Percentiles rank a stretch among this genome's conserved stretches.
Evolutionary conservation across 306 rosid genomes (phyloP).

Genomic region (Pterocarpus santalinus): DNA sequence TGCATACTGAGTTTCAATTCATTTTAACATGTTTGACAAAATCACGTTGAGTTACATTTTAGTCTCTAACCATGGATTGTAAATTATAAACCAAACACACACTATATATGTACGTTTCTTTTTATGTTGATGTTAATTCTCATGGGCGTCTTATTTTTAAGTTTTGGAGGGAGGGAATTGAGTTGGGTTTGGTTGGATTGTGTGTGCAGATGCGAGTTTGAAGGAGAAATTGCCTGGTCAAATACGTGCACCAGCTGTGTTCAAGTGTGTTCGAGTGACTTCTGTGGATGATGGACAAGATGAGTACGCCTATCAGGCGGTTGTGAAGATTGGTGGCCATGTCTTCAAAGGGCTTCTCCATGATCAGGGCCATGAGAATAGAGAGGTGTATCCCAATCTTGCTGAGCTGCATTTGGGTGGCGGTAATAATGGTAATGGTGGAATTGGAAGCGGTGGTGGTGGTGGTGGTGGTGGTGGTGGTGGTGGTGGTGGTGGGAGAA

Average conservation of each 20-base stretch:
- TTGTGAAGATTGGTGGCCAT: conserved; percentile 86
- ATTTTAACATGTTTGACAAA: too few species aligned
- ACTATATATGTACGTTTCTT: too few species aligned
- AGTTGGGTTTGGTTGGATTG: conserved; percentile 2
- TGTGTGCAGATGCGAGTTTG: conserved; percentile 66
- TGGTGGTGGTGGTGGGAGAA: conserved; percentile 50
- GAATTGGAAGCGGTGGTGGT: not conserved
- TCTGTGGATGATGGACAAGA: conserved; percentile 86
- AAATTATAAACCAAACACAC: too few species aligned
- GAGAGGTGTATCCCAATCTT: conserved; percentile 71
- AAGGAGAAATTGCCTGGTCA: conserved; percentile 80
- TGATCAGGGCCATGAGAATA: conserved; percentile 77
- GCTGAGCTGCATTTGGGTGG: conserved; percentile 88
- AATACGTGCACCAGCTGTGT: conserved; percentile 84
- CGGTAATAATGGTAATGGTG: conserved; percentile 7
- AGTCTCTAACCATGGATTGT: too few species aligned
- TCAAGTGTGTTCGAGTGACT: conserved; percentile 94
- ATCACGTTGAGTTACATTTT: too few species aligned
- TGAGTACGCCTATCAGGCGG: conserved; percentile 88
- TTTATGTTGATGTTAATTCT: too few species aligned
- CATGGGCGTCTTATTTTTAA: too few species aligned
- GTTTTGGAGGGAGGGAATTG: not conserved
- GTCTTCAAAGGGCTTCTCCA: conserved; percentile 87
- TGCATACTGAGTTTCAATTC: too few species aligned
- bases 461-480: conserved; percentile 28